These are phyloP conservation scores for Tylopilus sp. DNA, from an alignment of 768 basidiomycete species.

Conservation along the genomic window DNA sequence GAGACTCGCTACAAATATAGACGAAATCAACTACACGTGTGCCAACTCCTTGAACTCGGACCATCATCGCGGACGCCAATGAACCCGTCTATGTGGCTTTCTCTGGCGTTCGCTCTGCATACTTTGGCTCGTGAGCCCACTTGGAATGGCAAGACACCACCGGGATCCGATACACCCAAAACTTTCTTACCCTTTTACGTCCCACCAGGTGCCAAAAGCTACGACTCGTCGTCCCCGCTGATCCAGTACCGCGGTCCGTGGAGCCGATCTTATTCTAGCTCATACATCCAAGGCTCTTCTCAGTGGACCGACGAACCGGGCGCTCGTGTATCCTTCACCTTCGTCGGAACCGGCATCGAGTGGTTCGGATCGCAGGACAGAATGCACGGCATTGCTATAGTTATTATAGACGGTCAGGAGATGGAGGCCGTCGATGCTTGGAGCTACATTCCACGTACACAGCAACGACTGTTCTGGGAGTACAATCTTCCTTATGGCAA, in stretches of 20 bases:
- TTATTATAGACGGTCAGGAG: conserved; percentile 56
- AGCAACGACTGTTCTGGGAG: conserved; percentile 65
- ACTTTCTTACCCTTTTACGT: conserved; percentile 70
- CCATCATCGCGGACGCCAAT: conserved; percentile 3
- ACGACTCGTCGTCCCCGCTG: conserved; percentile 67
- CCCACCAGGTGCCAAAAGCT: conserved; percentile 66
- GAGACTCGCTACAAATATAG: neutral
- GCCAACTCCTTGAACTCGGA: neutral
- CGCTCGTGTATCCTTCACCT: conserved; percentile 54
- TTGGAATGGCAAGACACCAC: conserved; percentile 64
- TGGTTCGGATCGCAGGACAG: conserved; percentile 66
- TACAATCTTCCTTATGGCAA: conserved; percentile 47
- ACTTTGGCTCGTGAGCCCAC: conserved; percentile 40
- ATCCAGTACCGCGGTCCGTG: conserved; percentile 61
- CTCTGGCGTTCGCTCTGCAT: conserved; percentile 5
- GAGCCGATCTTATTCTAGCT: conserved; percentile 49
- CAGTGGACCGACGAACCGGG: conserved; percentile 46
- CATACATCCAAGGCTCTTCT: conserved; percentile 49
- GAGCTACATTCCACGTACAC: conserved; percentile 34
- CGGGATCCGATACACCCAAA: conserved; percentile 43
- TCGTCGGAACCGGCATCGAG: conserved; percentile 73
- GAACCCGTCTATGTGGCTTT: conserved; percentile 1
- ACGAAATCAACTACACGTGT: conserved; percentile 26
- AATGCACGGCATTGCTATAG: conserved; percentile 50
- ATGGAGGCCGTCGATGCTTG: conserved; percentile 46